Conservation (phyloP, 2,329 filamentous ascomycete species). For the Fusarium fracticaudum region DNA sequence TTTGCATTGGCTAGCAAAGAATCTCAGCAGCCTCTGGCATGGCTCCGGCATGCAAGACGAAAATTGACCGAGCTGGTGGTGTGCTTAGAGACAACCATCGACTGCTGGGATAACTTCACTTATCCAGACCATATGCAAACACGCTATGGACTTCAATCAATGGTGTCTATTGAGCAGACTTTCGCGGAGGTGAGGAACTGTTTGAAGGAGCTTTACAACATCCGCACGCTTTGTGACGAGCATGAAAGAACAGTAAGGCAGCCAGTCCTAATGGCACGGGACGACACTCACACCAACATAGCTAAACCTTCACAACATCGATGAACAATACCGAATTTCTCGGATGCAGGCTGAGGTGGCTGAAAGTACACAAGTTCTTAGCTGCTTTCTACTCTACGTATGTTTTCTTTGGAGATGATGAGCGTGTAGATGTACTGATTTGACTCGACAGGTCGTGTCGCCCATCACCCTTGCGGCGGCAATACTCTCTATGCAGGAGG, state of each 20-base stretch:
- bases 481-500: slow-evolving; percentile 24
- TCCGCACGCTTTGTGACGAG: not conserved
- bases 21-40: not conserved
- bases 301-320: not conserved
- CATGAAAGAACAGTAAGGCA: not conserved
- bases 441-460: not conserved
- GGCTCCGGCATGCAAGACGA: not conserved
- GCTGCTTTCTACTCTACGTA: not conserved
- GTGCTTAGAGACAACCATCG: not conserved
- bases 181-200: not conserved
- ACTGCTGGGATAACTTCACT: not conserved
- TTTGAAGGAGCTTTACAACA: not conserved
- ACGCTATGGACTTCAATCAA: not conserved
- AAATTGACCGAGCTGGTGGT: not conserved
- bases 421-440: not conserved
- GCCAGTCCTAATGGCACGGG: fast-evolving
- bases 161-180: not conserved
- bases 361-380: not conserved
- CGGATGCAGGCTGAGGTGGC: not conserved
- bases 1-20: not conserved
- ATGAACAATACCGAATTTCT: not conserved
- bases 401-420: fast-evolving
- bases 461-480: not conserved
- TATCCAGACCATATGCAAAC: not conserved
- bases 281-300: not conserved